These are phyloP conservation scores for Fomitopsis serialis DNA, from an alignment of 768 basidiomycete genomes.

Conservation along the genomic window DNA sequence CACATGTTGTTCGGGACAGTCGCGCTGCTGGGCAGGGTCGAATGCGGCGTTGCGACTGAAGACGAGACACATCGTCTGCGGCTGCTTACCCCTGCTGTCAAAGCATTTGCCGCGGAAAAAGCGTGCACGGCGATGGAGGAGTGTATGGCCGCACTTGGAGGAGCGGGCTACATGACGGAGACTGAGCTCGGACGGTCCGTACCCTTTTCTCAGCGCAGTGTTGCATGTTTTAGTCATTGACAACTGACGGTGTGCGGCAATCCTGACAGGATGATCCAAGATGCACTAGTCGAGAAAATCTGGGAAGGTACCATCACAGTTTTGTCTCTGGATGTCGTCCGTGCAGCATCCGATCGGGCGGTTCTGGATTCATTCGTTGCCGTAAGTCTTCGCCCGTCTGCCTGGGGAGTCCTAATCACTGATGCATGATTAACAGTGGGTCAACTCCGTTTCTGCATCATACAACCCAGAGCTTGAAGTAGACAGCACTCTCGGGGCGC, in stretches of 20 bases:
- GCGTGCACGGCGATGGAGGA: conserved; percentile 63
- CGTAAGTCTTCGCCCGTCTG: conserved; percentile 30
- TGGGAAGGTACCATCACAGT: conserved; percentile 78
- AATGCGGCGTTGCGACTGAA: conserved; percentile 44
- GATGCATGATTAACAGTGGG: conserved; percentile 42
- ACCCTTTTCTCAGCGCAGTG: too few relatives aligned
- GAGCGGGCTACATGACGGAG: conserved; percentile 83
- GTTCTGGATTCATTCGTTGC: conserved; percentile 42
- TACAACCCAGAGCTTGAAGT: conserved; percentile 31
- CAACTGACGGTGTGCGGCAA: too few relatives aligned
- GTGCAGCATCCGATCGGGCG: conserved; percentile 43
- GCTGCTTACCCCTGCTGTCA: conserved; percentile 62
- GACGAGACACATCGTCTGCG: conserved; percentile 51
- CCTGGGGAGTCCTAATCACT: not conserved
- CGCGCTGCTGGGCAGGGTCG: conserved; percentile 53
- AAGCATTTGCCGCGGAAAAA: conserved; percentile 66
- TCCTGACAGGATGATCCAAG: conserved; percentile 52
- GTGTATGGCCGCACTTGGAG: conserved; percentile 69
- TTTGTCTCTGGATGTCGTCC: conserved; percentile 59
- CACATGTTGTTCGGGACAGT: conserved; percentile 61
- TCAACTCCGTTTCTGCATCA: conserved; percentile 33
- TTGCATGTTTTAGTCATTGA: too few relatives aligned
- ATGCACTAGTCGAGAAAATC: conserved; percentile 72
- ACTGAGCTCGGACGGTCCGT: conserved; percentile 56
- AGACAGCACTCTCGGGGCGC: conserved; percentile 18